Percentiles rank a stretch among this genome's conserved stretches.
Conservation (phyloP, 78 protist genomes). For the Planoprotostelium fungivorum region DNA sequence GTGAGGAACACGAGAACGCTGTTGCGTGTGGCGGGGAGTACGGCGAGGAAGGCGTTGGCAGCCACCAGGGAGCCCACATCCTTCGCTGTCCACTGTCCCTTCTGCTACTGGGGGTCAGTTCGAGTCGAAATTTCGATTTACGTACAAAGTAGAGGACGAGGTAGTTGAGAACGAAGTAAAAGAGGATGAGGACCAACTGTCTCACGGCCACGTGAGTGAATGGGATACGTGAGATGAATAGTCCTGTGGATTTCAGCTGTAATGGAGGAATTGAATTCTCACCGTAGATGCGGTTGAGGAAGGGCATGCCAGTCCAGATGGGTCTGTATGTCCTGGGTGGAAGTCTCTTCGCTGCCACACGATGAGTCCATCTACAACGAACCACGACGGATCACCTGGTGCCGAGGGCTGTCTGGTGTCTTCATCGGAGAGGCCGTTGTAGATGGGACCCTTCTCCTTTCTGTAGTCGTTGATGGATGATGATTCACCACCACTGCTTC, state of each 20-base stretch:
- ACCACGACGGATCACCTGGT: no score
- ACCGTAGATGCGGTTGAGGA: not conserved
- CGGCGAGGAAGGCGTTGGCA: not conserved
- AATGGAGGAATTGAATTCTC: not conserved
- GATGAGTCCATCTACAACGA: not conserved
- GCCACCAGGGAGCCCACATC: not conserved
- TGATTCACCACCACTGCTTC: no score
- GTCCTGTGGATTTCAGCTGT: not conserved
- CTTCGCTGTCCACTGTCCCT: not conserved
- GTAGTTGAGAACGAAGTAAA: not conserved
- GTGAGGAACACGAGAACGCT: not conserved
- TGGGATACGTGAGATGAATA: not conserved
- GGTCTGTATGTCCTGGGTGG: not conserved
- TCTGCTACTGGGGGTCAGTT: not conserved
- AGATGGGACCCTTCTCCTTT: no score
- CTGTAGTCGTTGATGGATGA: no score
- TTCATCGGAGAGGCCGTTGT: no score
- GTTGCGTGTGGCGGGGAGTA: not conserved
- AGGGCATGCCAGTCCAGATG: not conserved
- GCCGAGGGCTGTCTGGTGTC: no score
- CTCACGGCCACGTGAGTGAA: not conserved
- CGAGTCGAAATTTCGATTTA: not conserved
- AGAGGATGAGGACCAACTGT: not conserved
- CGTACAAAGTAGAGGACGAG: not conserved
- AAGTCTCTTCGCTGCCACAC: not conserved